Evolutionary conservation across 305 asterid genomes (phyloP), one percentile per base, ranked within the genome.

Genomic region (Solanum aculeatissimum): DNA sequence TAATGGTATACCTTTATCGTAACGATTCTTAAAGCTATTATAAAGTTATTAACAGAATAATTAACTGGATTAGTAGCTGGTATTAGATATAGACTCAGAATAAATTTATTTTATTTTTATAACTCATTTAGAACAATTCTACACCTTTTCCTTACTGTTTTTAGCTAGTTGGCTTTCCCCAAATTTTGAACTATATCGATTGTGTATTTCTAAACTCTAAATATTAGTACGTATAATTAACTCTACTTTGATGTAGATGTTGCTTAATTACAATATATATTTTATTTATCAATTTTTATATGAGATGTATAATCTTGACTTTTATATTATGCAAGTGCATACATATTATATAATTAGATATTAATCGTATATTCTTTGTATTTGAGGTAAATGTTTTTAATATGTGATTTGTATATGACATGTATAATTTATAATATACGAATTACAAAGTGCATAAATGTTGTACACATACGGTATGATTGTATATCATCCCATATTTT

Each of bases 81-180:
- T 7, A 43, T 43, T 43, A 43, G 12, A 43, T 9, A 6, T 40
- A n/a, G n/a, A n/a, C n/a, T n/a, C n/a, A n/a, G n/a, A n/a, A n/a
- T n/a, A n/a, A n/a, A n/a, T n/a, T n/a, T n/a, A n/a, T n/a, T n/a
- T n/a, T n/a, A n/a, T n/a, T n/a, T n/a, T n/a, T n/a, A n/a, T 57
- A n/a, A 57, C 65, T 25, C 19, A 62, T 62, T 23, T 23, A 11
- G 4, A 62, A 62, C 38, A 62, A 62, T 62, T 27, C 4, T 4
- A 13, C 40, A 27, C 40, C 16, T 27, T 63, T 14, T 63, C 27
- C 11, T 91, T 65, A 90, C 77, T 83, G 83, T 93, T 13, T 83
- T 93, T 19, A 38, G 77, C 49, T 10, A 69, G 25, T 35, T 40
- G 51, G 43, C 29, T 19, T 38, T 69, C 23, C 9, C 51, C 18